A percentile compares a stretch with the other conserved stretches of the same genome.
phyloP scores from a whole-genome alignment of 2,329 filamentous ascomycete species.

The Pseudogymnoascus sp. region DNA sequence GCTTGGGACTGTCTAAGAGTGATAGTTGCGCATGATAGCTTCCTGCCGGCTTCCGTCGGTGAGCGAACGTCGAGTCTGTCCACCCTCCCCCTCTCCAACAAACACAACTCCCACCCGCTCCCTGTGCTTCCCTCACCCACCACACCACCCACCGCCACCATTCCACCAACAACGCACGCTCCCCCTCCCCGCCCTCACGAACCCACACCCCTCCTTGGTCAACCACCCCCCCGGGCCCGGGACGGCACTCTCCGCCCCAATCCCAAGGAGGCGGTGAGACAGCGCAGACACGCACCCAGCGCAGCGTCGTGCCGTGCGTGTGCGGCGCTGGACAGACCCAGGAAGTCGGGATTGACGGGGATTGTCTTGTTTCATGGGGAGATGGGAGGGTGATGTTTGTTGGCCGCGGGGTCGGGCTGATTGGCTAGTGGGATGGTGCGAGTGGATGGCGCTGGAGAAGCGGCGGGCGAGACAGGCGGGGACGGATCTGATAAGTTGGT shows the following conservation, averaged over 20 bases:
- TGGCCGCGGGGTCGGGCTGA: neutral
- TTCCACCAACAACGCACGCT: neutral
- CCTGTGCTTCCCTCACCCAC: neutral
- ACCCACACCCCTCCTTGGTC: neutral
- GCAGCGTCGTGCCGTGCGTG: neutral
- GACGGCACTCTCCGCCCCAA: neutral
- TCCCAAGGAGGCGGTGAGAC: slow-evolving; percentile 2
- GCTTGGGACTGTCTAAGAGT: neutral
- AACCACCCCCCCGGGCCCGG: neutral
- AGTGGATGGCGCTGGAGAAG: neutral
- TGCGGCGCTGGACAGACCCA: neutral
- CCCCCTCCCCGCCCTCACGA: neutral
- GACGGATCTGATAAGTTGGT: neutral
- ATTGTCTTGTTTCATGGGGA: neutral
- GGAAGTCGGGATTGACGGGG: slow-evolving; percentile 1
- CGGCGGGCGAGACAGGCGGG: neutral
- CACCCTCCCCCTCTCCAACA: neutral
- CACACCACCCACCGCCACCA: neutral
- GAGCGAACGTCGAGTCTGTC: neutral
- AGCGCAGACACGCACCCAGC: neutral
- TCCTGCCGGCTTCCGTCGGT: neutral
- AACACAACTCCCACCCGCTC: neutral
- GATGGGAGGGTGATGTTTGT: neutral
- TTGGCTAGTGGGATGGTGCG: neutral
- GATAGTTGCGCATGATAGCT: neutral